phyloP scores from a whole-genome alignment of 2,329 filamentous ascomycete species.

The Stachybotrys chlorohalonatus region DNA sequence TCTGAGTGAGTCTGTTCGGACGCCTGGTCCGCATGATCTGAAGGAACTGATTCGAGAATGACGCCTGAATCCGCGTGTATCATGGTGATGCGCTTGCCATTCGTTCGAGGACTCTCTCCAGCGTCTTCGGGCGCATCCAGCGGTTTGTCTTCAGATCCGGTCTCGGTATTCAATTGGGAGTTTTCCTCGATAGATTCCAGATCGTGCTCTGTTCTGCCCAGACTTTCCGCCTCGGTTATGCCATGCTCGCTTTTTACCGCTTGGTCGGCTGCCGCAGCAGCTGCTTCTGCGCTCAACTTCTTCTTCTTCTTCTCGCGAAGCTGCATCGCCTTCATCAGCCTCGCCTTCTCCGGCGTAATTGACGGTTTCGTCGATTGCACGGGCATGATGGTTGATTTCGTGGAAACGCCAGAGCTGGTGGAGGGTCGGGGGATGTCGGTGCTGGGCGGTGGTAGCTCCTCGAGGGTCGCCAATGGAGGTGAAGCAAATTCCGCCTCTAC shows the following conservation, averaged over 20 bases:
- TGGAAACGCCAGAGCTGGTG: conserved; percentile 35
- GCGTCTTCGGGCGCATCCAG: background rate
- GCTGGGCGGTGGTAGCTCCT: conserved; percentile 16
- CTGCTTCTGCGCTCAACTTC: conserved; percentile 15
- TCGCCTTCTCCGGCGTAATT: conserved; percentile 81
- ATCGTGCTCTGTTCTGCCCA: conserved; percentile 4
- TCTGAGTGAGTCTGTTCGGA: conserved; percentile 42
- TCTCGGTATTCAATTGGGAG: conserved; percentile 12
- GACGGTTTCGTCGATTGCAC: conserved; percentile 34
- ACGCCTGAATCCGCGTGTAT: conserved; percentile 47
- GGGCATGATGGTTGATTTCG: conserved; percentile 28
- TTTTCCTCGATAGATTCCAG: conserved; percentile 5
- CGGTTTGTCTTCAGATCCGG: conserved; percentile 11
- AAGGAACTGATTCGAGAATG: conserved; percentile 36
- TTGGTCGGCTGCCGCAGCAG: conserved; percentile 9
- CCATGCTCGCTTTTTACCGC: conserved; percentile 11
- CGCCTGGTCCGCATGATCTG: conserved; percentile 33
- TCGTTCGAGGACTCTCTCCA: conserved; percentile 4
- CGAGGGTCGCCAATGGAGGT: conserved; percentile 25
- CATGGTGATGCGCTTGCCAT: conserved; percentile 25
- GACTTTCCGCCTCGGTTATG: conserved; percentile 9
- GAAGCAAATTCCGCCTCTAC: conserved; percentile 26
- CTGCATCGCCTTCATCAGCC: conserved; percentile 90
- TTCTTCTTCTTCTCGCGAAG: conserved; percentile 69
- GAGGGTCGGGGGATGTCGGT: conserved; percentile 23